Base-by-base conservation (phyloP, 345 rosid genomes). In the Euphorbia tirucalli region DNA sequence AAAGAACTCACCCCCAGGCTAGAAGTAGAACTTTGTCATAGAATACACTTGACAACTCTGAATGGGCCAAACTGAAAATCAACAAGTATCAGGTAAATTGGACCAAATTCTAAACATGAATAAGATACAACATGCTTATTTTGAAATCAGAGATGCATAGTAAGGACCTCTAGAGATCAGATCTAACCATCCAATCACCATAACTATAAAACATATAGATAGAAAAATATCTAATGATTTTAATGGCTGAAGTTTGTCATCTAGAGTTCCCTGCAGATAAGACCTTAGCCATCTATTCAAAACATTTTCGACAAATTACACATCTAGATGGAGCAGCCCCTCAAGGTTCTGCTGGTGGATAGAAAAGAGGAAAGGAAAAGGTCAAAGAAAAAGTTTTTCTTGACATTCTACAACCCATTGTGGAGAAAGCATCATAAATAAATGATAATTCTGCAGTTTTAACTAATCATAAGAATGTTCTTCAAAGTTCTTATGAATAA, bases 11-110 rank as follows among this genome's bases (percentile, higher is more conserved):
- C 96, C 97, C 96, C 90, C 89, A 93, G 55, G 96, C 96, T 49
- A 93, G 85, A 55, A 89, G 82, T 50, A 95, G 92, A 79, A 95
- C 96, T 83, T 89, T 95, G 87, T 95, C 99, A 46, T 95, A 93
- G 86, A 95, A 95, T 60, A 95, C 98, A 43, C 86, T 85, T 6
- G 99, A 93, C 77, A 95, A 79, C 83, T 93, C 99, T 0, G 98
- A 90, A 82, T 95, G 99, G 5, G 99, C 98, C 54, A 95, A 97
- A 83, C 99, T 93, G 46, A 77, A 70, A 27, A 61, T 59, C 69
- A 61, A 32, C 46, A 48, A 18, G 28, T 21, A 9, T n/a, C 21
- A 18, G 48, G 59, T 13, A 56, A 62, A 68, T 63, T 64, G 28
- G 52, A 43, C 24, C 43, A 22, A 49, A 49, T 60, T 35, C 31